These are phyloP conservation scores for Diversispora eburnea DNA, from an alignment of 192 early-diverging fungal species.

Conservation along the genomic window DNA sequence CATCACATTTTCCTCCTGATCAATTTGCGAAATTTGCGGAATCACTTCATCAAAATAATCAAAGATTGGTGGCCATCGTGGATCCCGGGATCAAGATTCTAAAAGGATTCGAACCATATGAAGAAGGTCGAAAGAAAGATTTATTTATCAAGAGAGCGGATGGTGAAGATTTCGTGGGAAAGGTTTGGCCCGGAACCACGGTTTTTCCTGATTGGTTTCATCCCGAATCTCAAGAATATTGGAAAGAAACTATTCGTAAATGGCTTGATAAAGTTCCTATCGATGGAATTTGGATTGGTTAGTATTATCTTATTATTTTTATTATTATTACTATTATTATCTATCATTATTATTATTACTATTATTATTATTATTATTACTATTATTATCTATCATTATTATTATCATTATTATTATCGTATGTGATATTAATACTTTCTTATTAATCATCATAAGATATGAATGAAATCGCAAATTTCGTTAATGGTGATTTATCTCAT, in stretches of 20 bases:
- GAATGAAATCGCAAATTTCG: conserved; percentile 50
- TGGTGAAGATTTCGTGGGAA: conserved; percentile 47
- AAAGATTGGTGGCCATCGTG: conserved; percentile 59
- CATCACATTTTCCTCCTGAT: conserved; percentile 47
- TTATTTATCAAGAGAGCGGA: conserved; percentile 58
- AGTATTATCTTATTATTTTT: not conserved
- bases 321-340: not conserved
- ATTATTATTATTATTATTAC: too few species aligned
- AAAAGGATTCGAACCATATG: conserved; percentile 49
- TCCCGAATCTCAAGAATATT: conserved; percentile 44
- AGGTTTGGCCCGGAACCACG: conserved; percentile 60
- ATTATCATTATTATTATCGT: too few species aligned
- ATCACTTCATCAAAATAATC: conserved; percentile 44
- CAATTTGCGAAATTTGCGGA: conserved; percentile 47
- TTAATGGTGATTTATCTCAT: conserved; percentile 12
- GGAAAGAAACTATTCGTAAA: conserved; percentile 41
- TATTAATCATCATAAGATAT: conserved; percentile 39
- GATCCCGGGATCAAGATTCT: conserved; percentile 61
- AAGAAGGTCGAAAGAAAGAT: conserved; percentile 44
- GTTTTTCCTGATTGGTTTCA: conserved; percentile 64
- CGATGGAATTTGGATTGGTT: conserved; percentile 58
- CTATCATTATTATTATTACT: too few species aligned
- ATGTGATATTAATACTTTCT: too few species aligned
- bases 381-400: too few species aligned
- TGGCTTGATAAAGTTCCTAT: conserved; percentile 34